phyloP scores from a whole-genome alignment of 2,329 filamentous ascomycete species.

The Aspergillus viridinutans region DNA sequence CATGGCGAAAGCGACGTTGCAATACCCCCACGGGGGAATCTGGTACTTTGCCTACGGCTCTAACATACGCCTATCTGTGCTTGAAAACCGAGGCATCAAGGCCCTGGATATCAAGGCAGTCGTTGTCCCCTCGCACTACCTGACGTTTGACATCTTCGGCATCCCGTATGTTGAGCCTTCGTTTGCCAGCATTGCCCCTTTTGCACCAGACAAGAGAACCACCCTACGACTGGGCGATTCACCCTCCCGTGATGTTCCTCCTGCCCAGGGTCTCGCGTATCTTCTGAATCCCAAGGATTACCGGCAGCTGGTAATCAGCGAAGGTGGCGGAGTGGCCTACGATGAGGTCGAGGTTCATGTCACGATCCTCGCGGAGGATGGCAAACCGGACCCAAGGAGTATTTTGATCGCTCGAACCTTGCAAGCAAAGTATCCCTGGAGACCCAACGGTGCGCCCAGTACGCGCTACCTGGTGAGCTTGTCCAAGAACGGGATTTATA shows the following conservation, averaged over 20 bases:
- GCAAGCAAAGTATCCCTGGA: neutral
- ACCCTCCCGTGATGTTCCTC: neutral
- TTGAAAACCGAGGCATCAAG: neutral
- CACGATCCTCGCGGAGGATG: neutral
- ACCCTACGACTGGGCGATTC: neutral
- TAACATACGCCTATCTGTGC: neutral
- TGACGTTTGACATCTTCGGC: neutral
- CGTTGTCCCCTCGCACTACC: neutral
- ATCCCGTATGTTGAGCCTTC: neutral
- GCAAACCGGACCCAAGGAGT: neutral
- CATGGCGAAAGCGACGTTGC: neutral
- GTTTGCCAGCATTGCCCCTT: neutral
- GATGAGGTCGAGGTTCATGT: neutral
- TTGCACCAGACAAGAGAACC: neutral
- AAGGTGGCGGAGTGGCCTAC: neutral
- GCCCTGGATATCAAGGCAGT: neutral
- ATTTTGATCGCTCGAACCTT: neutral
- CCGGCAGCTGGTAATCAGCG: neutral
- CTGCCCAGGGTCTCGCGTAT: neutral
- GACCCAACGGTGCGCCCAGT: neutral
- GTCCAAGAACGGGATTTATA: neutral
- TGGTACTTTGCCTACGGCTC: neutral
- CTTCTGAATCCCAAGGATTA: neutral
- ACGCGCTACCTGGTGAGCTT: neutral
- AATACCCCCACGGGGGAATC: neutral